Evolutionary conservation across 2,329 filamentous ascomycete species (phyloP), one percentile per base, ranked within the genome.

Genomic region (Colletotrichum ledebouriae): DNA sequence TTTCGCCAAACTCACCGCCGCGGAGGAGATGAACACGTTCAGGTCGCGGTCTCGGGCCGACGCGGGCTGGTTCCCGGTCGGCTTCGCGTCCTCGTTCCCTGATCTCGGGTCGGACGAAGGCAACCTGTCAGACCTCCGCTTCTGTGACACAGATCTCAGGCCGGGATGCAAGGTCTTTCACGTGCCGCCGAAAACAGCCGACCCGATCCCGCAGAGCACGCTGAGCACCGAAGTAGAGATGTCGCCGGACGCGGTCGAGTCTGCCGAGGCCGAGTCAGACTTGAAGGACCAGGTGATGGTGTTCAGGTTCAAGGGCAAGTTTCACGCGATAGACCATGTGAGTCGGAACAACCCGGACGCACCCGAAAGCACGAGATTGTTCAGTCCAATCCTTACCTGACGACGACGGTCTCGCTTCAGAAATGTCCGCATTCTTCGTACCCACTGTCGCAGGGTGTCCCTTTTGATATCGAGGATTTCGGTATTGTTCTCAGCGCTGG

Each of bases 381-480:
- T 4, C 25, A 29, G 46, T 22, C 0, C 17, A 17, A 17, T 17
- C 17, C 12, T 13, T 33, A 29, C 5, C 15, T 33, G n/a, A 44
- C 42, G 25, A 44, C 42, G 25, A 47, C 20, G 7, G 59, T 39
- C n/a, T 10, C 3, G 17, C 7, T 7, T 9, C 68, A 90, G 88
- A 82, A 84, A 82, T 93, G 90, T 67, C 90, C 90, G 1, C 90
- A 93, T 72, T 88, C 86, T 1, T 86, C 89, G 0, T 92, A 86
- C 65, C 90, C 90, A 0, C 82, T 93, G 1, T 91, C 89, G 0
- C 83, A 86, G 49, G 89, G 88, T 0, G 85, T 78, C 0, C 81
- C 89, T 0, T 92, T 92, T 66, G 90, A 93, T 61, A 92, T 93
- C 72, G 90, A 93, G 72, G 90, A 93, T 69, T 93, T 92, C 74